Conservation (phyloP, 2,329 filamentous ascomycete species). For the Aspergillus cejpii region DNA sequence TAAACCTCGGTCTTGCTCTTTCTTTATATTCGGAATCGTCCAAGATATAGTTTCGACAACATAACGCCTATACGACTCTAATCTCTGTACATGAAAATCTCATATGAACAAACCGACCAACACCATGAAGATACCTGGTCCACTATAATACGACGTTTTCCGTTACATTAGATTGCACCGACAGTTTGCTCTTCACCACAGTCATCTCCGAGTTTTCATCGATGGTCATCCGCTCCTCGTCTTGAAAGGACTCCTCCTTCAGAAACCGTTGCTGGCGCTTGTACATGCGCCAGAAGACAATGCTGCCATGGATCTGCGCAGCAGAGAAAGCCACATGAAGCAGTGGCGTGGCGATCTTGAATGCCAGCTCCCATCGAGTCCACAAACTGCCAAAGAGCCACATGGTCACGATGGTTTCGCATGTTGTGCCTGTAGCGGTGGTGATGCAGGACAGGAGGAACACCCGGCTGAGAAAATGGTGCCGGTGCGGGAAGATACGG, state of each 20-base stretch:
- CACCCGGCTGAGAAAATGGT: constrained; percentile 36
- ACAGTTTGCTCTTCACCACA: too few relatives aligned
- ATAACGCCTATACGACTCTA: too few relatives aligned
- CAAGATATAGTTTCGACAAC: too few relatives aligned
- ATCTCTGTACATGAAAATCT: too few relatives aligned
- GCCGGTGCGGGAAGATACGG: constrained; percentile 35
- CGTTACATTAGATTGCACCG: too few relatives aligned
- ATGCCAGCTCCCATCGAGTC: constrained; percentile 39
- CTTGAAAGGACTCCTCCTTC: background rate
- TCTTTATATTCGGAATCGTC: too few relatives aligned
- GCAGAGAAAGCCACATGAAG: constrained; percentile 40
- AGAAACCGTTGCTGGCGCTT: constrained; percentile 11
- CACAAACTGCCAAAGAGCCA: constrained; percentile 42
- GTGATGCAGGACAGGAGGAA: constrained; percentile 35
- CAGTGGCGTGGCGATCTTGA: constrained; percentile 42
- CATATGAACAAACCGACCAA: too few relatives aligned
- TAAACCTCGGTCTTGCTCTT: too few relatives aligned
- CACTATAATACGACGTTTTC: too few relatives aligned
- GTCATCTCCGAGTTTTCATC: too few relatives aligned
- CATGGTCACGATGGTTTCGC: constrained; percentile 42
- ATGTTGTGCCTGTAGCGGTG: constrained; percentile 35
- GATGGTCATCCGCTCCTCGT: background rate
- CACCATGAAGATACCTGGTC: too few relatives aligned
- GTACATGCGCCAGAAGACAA: constrained; percentile 40
- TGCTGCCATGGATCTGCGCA: constrained; percentile 41